phyloP scores from a whole-genome alignment of 2,329 filamentous ascomycete genomes.

The Aspergillus luchuensis region DNA sequence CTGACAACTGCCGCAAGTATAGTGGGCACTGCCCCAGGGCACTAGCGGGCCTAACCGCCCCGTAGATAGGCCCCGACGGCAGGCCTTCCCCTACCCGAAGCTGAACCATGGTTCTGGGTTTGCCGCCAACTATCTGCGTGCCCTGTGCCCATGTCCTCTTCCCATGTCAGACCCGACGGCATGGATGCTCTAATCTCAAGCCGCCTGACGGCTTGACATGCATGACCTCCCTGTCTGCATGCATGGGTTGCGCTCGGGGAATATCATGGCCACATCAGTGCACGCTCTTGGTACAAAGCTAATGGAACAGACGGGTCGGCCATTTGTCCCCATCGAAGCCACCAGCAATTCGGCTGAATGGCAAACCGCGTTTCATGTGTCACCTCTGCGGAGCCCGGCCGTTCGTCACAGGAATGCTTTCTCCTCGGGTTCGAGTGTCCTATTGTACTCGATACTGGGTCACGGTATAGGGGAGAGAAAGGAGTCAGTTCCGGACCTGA shows the following conservation, averaged over 20 bases:
- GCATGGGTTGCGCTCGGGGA: slow-evolving; percentile 11
- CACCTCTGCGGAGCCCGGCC: neutral
- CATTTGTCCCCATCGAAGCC: slow-evolving; percentile 3
- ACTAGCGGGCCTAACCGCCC: slow-evolving; percentile 31
- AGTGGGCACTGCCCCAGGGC: slow-evolving; percentile 5
- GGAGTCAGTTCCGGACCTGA: neutral
- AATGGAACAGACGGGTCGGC: slow-evolving; percentile 1
- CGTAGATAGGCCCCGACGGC: slow-evolving; percentile 17
- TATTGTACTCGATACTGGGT: neutral
- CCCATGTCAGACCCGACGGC: slow-evolving; percentile 28
- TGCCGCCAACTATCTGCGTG: slow-evolving; percentile 20
- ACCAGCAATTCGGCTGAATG: neutral
- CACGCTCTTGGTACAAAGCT: slow-evolving; percentile 1
- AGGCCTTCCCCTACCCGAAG: slow-evolving; percentile 28
- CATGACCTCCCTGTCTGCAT: slow-evolving; percentile 25
- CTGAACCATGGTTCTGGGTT: slow-evolving; percentile 42
- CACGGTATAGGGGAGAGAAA: neutral
- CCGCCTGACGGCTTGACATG: slow-evolving; percentile 21
- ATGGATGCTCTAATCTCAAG: slow-evolving; percentile 24
- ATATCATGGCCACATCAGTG: neutral
- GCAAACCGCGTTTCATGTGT: neutral
- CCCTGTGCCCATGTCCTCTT: slow-evolving; percentile 9
- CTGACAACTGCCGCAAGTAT: neutral
- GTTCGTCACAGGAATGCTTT: neutral
- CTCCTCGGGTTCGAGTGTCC: neutral